Conservation (phyloP, 495 filamentous ascomycete species). For the Penicillium waksmanii region DNA sequence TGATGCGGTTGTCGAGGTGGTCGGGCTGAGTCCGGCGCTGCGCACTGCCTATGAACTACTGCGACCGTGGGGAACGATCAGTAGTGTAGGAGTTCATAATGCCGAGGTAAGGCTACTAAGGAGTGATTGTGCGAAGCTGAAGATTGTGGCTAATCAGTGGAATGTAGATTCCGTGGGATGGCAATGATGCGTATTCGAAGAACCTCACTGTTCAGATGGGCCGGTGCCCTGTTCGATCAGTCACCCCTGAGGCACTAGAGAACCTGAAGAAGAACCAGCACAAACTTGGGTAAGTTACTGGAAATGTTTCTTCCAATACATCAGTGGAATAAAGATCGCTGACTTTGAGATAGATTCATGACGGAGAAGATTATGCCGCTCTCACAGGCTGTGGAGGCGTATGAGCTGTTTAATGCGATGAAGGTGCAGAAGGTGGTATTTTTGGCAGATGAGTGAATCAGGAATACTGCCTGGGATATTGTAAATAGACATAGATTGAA, state of each 20-base stretch:
- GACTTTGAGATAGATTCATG: slow-evolving; percentile 71
- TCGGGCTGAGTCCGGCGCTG: slow-evolving; percentile 82
- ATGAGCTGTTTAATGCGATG: slow-evolving; percentile 91
- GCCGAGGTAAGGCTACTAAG: slow-evolving; percentile 60
- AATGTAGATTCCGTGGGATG: slow-evolving; percentile 78
- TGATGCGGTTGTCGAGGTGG: slow-evolving; percentile 90
- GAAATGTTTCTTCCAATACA: neutral
- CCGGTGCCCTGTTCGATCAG: slow-evolving; percentile 85
- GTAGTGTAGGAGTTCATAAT: slow-evolving; percentile 92
- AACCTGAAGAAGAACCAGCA: slow-evolving; percentile 83
- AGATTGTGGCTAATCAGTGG: neutral
- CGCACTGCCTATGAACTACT: slow-evolving; percentile 83
- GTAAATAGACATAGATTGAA: slow-evolving; percentile 1
- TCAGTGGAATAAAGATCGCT: neutral
- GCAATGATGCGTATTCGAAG: slow-evolving; percentile 83
- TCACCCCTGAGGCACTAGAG: slow-evolving; percentile 77
- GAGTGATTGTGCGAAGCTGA: neutral
- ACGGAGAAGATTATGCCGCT: slow-evolving; percentile 91
- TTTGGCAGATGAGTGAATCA: slow-evolving; percentile 50
- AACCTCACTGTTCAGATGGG: slow-evolving; percentile 94
- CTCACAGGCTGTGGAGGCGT: slow-evolving; percentile 80
- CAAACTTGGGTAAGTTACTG: slow-evolving; percentile 68
- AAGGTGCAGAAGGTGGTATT: slow-evolving; percentile 84
- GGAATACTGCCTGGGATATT: neutral
- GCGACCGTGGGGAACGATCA: slow-evolving; percentile 85